Conservation (phyloP, 2,329 filamentous ascomycete species). For the Aspergillus transmontanensis region DNA sequence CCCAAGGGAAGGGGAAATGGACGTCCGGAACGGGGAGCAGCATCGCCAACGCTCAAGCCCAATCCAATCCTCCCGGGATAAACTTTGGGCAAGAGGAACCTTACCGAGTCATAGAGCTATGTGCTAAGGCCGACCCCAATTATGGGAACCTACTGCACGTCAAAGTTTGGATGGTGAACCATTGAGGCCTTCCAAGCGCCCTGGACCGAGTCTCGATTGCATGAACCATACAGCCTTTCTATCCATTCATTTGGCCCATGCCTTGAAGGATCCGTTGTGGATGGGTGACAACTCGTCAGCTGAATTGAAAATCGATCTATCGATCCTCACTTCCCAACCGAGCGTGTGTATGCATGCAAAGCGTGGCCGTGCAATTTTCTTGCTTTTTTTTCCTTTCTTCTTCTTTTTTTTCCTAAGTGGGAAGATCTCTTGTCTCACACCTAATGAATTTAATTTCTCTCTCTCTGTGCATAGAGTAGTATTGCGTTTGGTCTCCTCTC, state of each 20-base stretch:
- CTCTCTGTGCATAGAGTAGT: too few relatives aligned
- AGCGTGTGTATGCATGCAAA: slow-evolving; percentile 5
- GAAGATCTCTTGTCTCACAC: too few relatives aligned
- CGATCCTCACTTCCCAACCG: slow-evolving; percentile 12
- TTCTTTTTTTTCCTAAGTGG: too few relatives aligned
- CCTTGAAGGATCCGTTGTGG: slow-evolving; percentile 6
- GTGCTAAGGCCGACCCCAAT: neutral
- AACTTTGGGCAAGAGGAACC: slow-evolving; percentile 14
- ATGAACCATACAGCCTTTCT: slow-evolving; percentile 15
- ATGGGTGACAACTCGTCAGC: slow-evolving; percentile 13
- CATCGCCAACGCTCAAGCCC: neutral
- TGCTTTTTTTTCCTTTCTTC: neutral
- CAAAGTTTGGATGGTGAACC: slow-evolving; percentile 5
- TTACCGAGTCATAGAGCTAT: slow-evolving; percentile 2
- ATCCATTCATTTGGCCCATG: slow-evolving; percentile 2
- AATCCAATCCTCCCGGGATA: slow-evolving; percentile 5
- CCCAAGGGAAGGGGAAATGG: neutral
- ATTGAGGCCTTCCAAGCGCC: slow-evolving; percentile 7
- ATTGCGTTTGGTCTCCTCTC: neutral
- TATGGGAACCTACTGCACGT: neutral
- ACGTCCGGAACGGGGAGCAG: neutral
- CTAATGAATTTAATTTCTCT: neutral
- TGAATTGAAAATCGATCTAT: slow-evolving; percentile 21
- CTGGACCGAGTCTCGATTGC: slow-evolving; percentile 9
- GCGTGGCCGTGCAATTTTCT: neutral